Conservation (phyloP, 306 rosid species). For the Pterocarpus macrocarpus region DNA sequence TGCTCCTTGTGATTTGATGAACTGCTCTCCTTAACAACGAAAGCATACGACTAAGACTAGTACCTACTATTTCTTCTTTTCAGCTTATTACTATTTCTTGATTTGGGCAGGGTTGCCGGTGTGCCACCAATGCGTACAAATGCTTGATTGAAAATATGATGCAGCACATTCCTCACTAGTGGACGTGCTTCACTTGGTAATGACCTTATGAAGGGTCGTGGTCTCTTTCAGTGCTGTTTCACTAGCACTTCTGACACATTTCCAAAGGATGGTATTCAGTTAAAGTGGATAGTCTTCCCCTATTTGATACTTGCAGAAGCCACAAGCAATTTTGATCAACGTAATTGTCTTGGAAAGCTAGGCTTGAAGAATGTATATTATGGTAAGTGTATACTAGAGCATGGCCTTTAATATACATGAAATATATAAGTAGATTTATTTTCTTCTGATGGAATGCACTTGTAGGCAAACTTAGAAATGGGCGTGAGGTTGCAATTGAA, state of each 20-base stretch:
- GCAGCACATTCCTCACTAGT: too few species aligned
- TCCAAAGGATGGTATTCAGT: background rate
- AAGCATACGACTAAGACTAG: too few species aligned
- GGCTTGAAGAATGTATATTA: background rate
- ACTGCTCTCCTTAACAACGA: too few species aligned
- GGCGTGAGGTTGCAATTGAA: conserved; percentile 28
- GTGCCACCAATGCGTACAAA: too few species aligned
- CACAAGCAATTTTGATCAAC: conserved; percentile 25
- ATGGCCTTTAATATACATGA: background rate
- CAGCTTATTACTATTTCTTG: background rate
- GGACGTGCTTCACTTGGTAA: too few species aligned
- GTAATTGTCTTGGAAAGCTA: background rate
- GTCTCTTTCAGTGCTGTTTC: conserved; percentile 16
- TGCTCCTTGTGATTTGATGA: too few species aligned
- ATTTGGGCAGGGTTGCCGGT: background rate
- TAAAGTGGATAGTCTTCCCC: conserved; percentile 13
- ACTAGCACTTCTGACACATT: background rate
- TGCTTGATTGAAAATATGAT: too few species aligned
- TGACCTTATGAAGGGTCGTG: conserved; percentile 4
- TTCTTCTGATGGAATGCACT: background rate
- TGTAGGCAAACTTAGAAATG: conserved; percentile 43
- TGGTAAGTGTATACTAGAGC: conserved; percentile 20
- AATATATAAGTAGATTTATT: background rate
- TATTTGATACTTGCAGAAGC: conserved; percentile 9
- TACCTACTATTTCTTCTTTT: too few species aligned